Base-by-base conservation (phyloP, 192 early-diverging fungal genomes). In the Coemansia aciculifera region DNA sequence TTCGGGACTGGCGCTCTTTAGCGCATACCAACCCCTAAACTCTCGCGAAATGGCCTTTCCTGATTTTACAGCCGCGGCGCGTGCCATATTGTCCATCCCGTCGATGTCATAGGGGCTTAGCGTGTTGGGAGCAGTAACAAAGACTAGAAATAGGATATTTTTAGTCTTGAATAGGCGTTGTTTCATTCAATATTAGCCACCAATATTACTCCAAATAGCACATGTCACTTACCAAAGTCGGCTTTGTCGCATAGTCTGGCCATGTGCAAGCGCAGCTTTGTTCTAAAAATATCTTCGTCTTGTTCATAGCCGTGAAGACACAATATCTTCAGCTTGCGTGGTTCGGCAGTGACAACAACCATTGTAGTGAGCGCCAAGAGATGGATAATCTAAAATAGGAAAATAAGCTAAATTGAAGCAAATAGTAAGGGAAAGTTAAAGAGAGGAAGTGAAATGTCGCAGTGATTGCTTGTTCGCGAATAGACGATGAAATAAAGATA, bases 261-360 rank as follows among this genome's bases (percentile, higher is more conserved):
- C 32, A 68, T 66, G 27, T 76, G 75, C 36, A 59, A 49, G 15
- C 65, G 67, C 13, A 83, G 67, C 69, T 76, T 81, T 54, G 68
- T 67, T 44, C 54, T 63, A 56, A 85, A 74, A 24, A 79, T 71
- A 60, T 63, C n/a, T 19, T 71, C 67, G 40, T 81, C 79, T 52
- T 85, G 79, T 24, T 71, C 73, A 46, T 85, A 81, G 2, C 84
- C 84, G 37, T 85, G 84, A 56, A 85, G 63, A 36, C 79, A 81
- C n/a, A 85, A 52, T 37, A 85, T 69, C 36, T 71, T 69, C 40
- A 81, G 75, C 44, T 52, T 73, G 42, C 51, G 39, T 15, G 23
- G 48, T 24, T 56, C 29, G 2, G 17, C 48, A 24, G 34, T 37
- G 24, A 21, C 43, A 37, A 46, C 43, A 24, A 63, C 49, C 61